phyloP scores from a whole-genome alignment of 2,329 filamentous ascomycete species.

The Penicillium sp. region DNA sequence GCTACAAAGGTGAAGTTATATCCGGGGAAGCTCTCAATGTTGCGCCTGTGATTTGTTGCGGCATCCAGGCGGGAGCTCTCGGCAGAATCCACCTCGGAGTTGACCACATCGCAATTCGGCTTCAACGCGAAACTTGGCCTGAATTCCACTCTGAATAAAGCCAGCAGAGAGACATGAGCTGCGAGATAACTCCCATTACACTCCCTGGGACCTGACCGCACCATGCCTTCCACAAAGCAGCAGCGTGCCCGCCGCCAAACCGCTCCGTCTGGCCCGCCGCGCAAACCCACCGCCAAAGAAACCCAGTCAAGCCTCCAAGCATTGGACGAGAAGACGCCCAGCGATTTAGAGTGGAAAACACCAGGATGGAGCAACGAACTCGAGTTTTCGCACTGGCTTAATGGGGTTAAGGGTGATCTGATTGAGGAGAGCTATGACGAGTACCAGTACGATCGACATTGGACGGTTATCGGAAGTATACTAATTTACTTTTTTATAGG shows the following conservation, averaged over 20 bases:
- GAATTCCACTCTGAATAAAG: background rate
- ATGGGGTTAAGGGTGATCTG: constrained; percentile 62
- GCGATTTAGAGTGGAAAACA: constrained; percentile 5
- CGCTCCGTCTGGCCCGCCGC: constrained; percentile 34
- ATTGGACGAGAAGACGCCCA: constrained; percentile 9
- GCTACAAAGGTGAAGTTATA: background rate
- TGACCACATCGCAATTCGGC: constrained; percentile 19
- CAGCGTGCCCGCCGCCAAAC: constrained; percentile 38
- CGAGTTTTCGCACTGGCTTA: constrained; percentile 59
- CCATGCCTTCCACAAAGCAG: constrained; percentile 29
- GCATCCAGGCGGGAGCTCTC: constrained; percentile 27
- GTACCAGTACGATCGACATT: constrained; percentile 60
- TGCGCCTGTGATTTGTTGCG: constrained; percentile 20
- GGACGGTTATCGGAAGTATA: constrained; percentile 11
- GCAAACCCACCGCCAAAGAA: constrained; percentile 26
- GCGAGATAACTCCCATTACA: background rate
- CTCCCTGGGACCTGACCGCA: constrained; percentile 12
- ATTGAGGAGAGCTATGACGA: constrained; percentile 80
- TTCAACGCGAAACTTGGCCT: background rate
- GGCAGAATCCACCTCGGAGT: constrained; percentile 38
- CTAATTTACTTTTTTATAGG: constrained; percentile 40
- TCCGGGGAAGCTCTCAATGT: constrained; percentile 17
- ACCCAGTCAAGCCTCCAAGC: constrained; percentile 15
- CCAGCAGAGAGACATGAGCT: constrained; percentile 10
- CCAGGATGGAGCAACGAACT: constrained; percentile 48